Evolutionary conservation across 148 eudicot genomes (phyloP).

Genomic region (Rhododendron williamsianum): DNA sequence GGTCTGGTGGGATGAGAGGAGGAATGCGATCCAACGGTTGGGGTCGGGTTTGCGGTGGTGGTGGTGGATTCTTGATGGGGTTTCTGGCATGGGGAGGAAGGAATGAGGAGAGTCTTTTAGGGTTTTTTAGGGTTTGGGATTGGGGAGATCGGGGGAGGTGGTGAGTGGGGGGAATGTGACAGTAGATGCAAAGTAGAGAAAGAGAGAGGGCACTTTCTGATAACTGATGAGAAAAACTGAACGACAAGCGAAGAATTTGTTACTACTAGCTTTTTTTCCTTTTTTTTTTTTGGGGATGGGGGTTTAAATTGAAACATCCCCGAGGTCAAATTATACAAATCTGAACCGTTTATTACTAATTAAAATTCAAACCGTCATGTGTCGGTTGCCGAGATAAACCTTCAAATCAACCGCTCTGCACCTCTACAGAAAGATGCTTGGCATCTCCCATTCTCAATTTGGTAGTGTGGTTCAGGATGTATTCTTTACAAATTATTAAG

Average conservation of each 20-base stretch:
- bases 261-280: too few relatives aligned
- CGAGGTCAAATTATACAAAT: too few relatives aligned
- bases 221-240: not conserved
- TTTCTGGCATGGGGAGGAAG: conserved; percentile 9
- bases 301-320: too few relatives aligned
- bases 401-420: too few relatives aligned
- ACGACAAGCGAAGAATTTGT: not conserved
- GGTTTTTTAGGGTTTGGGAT: not conserved
- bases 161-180: not conserved
- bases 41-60: conserved; percentile 14
- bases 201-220: not conserved
- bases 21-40: conserved; percentile 14
- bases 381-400: accelerated
- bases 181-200: not conserved
- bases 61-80: not conserved
- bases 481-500: too few relatives aligned
- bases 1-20: conserved; percentile 16
- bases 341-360: too few relatives aligned
- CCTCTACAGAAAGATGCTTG: too few relatives aligned
- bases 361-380: too few relatives aligned
- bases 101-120: not conserved
- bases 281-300: too few relatives aligned
- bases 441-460: too few relatives aligned
- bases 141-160: not conserved
- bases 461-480: too few relatives aligned